Evolutionary conservation across 257 asterid genomes (phyloP), one percentile per base, ranked within the genome.

Genomic region (Prunella vulgaris): DNA sequence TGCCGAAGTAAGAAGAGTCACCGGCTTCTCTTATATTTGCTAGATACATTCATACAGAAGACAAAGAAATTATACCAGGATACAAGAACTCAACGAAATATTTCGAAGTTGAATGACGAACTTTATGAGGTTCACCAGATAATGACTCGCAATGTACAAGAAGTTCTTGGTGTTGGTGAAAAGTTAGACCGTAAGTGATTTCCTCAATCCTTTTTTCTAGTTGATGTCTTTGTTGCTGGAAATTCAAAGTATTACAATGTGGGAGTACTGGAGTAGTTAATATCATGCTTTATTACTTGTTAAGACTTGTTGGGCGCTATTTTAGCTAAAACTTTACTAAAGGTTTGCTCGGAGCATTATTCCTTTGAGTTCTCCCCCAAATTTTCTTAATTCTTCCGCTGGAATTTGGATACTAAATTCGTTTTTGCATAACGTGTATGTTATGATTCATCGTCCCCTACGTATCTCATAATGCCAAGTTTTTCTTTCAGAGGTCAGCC

Each of bases 41-140:
- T 73, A 93, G 97, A 93, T 74, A 84, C 97, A 60, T 93, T 93
- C 80, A 88, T 93, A 68, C 96, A 85, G 79, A 93, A 83, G 82
- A 93, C 95, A 51, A 93, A 90, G 87, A 93, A 87, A 78, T 62
- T 90, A 81, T 93, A 90, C 83, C 96, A 90, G 82, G 98, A 93
- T 78, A 93, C 97, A 62, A 87, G 96, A 87, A 85, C 95, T 67
- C 98, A 93, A 74, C 82, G 96, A 56, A 93, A 93, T 74, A 78
- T 93, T 42, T 56, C 97, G 10, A 93, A 90, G 88, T 81, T 93
- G 90, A 93, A 88, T 72, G 98, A 93, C 73, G 98, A 93, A 70
- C 96, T 93, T n/a, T 88, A 93, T 87, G 97, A 93, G 86, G 98
- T 90, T 75, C 98, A 93, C 82, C 98, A 93, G 81, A 90, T 93